phyloP scores from a whole-genome alignment of 441 rosid genomes.

The Mallotus repandus region DNA sequence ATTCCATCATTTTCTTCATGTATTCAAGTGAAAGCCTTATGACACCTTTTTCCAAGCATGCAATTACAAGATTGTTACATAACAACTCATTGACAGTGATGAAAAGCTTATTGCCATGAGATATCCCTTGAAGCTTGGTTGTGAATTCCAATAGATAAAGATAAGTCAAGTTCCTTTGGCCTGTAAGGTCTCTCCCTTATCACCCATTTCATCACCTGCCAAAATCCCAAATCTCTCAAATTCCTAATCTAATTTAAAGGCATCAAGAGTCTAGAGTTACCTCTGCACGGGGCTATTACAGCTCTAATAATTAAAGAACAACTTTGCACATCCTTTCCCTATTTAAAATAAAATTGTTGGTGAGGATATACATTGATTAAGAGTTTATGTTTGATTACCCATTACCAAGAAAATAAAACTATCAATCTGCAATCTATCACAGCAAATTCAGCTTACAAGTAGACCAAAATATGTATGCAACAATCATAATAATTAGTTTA shows the following conservation, averaged over 20 bases:
- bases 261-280: not conserved
- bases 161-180: constrained; percentile 69
- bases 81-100: constrained; percentile 64
- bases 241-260: not conserved
- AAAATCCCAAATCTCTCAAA: constrained; percentile 11
- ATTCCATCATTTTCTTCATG: constrained; percentile 92
- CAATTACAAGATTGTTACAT: constrained; percentile 77
- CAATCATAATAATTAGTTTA: too few relatives aligned
- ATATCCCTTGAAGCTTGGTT: constrained; percentile 63
- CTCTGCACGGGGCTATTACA: not conserved
- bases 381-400: too few relatives aligned
- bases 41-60: constrained; percentile 72
- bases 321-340: too few relatives aligned
- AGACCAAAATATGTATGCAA: too few relatives aligned
- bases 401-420: not conserved
- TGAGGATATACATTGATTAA: too few relatives aligned
- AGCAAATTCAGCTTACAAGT: too few relatives aligned
- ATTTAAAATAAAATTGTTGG: too few relatives aligned
- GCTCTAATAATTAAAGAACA: not conserved
- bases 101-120: constrained; percentile 73
- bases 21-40: constrained; percentile 68
- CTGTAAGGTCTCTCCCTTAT: constrained; percentile 78
- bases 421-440: not conserved
- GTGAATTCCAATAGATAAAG: constrained; percentile 80
- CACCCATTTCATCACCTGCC: constrained; percentile 88